Conservation (phyloP, 2,329 filamentous ascomycete species). For the Xylariomycetidae sp. region DNA sequence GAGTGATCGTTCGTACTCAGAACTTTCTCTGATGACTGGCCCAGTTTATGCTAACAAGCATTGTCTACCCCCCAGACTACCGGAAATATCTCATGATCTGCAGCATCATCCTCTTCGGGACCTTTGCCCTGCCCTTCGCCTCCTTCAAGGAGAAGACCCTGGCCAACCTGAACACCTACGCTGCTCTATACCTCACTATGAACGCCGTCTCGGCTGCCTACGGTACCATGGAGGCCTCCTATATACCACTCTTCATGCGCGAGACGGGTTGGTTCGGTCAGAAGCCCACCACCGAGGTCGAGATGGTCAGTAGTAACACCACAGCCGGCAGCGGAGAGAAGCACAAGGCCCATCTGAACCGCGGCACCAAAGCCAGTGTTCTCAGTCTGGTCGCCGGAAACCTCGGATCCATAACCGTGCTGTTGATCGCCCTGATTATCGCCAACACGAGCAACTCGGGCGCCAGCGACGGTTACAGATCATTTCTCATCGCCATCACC, state of each 20-base stretch:
- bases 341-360: constrained; percentile 9
- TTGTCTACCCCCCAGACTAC: constrained; percentile 3
- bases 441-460: constrained; percentile 7
- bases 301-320: not conserved
- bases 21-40: too few species aligned
- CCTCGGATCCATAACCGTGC: constrained; percentile 7
- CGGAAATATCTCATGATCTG: constrained; percentile 10
- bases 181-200: constrained; percentile 7
- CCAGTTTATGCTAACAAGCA: too few species aligned
- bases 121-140: constrained; percentile 9
- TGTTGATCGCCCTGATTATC: constrained; percentile 10
- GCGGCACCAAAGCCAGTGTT: constrained; percentile 9
- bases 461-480: constrained; percentile 7
- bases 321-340: constrained; percentile 3
- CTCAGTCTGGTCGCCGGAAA: constrained; percentile 10
- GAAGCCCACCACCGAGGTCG: too few species aligned
- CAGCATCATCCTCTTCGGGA: constrained; percentile 10
- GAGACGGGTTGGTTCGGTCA: constrained; percentile 9
- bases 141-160: constrained; percentile 7
- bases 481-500: constrained; percentile 11
- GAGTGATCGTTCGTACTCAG: not conserved
- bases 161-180: constrained; percentile 7
- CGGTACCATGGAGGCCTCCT: constrained; percentile 10
- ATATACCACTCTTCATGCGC: constrained; percentile 11
- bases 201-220: constrained; percentile 9